phyloP scores from a whole-genome alignment of 2,329 filamentous ascomycete species.

The Periconia macrospinosa region DNA sequence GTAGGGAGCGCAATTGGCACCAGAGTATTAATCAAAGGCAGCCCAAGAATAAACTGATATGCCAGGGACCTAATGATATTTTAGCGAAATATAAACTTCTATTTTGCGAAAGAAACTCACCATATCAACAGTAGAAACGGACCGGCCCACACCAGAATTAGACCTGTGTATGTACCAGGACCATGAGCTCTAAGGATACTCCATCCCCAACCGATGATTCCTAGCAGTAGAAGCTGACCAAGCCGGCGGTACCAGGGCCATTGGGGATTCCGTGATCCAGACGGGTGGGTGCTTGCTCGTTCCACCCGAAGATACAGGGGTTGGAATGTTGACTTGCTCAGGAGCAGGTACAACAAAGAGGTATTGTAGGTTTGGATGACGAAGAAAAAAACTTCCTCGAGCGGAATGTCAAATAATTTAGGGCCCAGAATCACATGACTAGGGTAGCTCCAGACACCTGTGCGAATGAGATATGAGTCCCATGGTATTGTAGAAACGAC shows the following conservation, averaged over 20 bases:
- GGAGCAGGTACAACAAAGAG: constrained; percentile 66
- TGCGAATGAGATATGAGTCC: constrained; percentile 74
- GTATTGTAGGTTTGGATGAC: constrained; percentile 76
- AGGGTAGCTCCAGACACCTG: constrained; percentile 72
- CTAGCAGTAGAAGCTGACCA: constrained; percentile 56
- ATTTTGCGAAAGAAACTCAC: constrained; percentile 31
- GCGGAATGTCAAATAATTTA: constrained; percentile 65
- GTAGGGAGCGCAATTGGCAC: constrained; percentile 66
- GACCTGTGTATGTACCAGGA: constrained; percentile 65
- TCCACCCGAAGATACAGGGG: constrained; percentile 54
- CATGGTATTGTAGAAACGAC: constrained; percentile 71
- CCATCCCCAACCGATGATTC: constrained; percentile 50
- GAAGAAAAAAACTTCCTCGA: constrained; percentile 78
- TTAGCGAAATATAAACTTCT: constrained; percentile 4
- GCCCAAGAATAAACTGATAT: constrained; percentile 63
- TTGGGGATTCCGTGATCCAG: constrained; percentile 25
- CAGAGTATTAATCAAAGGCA: constrained; percentile 61
- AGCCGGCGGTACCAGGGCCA: constrained; percentile 47
- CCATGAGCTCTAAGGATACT: constrained; percentile 50
- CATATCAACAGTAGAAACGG: constrained; percentile 68
- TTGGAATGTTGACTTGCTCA: constrained; percentile 66
- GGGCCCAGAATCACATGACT: constrained; percentile 64
- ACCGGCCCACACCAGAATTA: constrained; percentile 70
- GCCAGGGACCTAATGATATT: constrained; percentile 55
- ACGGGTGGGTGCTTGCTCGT: constrained; percentile 21